Evolutionary conservation across 164 flowering plant species (phyloP), one percentile per base, ranked within the genome.

Genomic region (Platanus orientalis): DNA sequence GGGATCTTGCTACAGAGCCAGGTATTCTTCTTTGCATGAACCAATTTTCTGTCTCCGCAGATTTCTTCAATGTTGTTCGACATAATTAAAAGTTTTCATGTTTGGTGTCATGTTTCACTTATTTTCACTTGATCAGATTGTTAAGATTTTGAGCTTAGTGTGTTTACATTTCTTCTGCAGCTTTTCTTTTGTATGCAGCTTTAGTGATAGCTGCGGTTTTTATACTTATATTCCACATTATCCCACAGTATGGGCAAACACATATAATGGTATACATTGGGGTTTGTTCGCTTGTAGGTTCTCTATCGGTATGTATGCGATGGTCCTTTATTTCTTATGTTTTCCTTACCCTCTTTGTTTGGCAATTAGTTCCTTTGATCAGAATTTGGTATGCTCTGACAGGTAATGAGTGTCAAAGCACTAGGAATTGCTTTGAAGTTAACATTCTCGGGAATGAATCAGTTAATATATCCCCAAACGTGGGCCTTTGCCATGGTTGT

Each of bases 1-100:
- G 97, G 96, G 83, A 87, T 66, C 93, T 91, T 73, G 96, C 93
- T 42, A 91, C 92, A 23, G 97, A 91, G 75, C 97, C 93, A 69
- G 96, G 97, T 89, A 72, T 25, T 26, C 58, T 36, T 36, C 9
- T 7, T 7, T 36, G 42, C 12, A 13, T 36, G 42, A 7, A 13
- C 42, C 12, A 36, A 7, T 16, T 51, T 66, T 7, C 44, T n/a
- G n/a, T n/a, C n/a, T n/a, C n/a, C n/a, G n/a, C n/a, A n/a, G n/a
- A n/a, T n/a, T n/a, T n/a, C n/a, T n/a, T 6, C 55, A 36, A 10
- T 36, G 42, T 7, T 48, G 7, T 13, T 44, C 19, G 19, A 12
- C 4, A 44, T 4, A 44, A 12, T 44, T 44, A 12, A 19, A 44
- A 0, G 16, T n/a, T 36, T 20, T 6, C 25, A 26, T 51, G 49